Percentiles rank a stretch among this genome's conserved stretches.
phyloP scores from a whole-genome alignment of 495 filamentous ascomycete genomes.

The Hypoxylon fuscum region DNA sequence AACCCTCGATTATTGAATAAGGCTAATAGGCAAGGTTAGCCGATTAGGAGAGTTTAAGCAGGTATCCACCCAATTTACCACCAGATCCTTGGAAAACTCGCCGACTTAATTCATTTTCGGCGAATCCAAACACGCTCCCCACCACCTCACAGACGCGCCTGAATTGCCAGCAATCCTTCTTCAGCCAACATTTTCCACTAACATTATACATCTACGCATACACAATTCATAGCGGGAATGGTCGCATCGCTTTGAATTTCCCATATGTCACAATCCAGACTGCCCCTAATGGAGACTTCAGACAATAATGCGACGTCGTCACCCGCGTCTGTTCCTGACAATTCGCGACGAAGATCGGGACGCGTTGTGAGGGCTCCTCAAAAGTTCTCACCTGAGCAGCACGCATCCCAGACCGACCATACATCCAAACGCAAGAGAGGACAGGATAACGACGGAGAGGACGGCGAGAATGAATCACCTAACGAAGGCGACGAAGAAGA shows the following conservation, averaged over 20 bases:
- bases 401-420: slow-evolving; percentile 39
- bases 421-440: slow-evolving; percentile 65
- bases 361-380: slow-evolving; percentile 79
- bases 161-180: slow-evolving; percentile 29
- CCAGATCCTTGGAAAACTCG: slow-evolving; percentile 11
- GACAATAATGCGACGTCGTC: slow-evolving; percentile 66
- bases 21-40: too few species aligned
- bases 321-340: slow-evolving; percentile 52
- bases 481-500: slow-evolving; percentile 60
- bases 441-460: slow-evolving; percentile 57
- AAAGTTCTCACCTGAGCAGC: slow-evolving; percentile 65
- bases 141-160: slow-evolving; percentile 38
- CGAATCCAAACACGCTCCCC: slow-evolving; percentile 42
- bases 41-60: too few species aligned
- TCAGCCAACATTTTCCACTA: slow-evolving; percentile 22
- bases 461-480: slow-evolving; percentile 64
- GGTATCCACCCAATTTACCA: too few species aligned
- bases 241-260: slow-evolving; percentile 38
- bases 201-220: too few species aligned
- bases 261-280: slow-evolving; percentile 44
- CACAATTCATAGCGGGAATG: slow-evolving; percentile 16
- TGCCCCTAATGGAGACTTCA: slow-evolving; percentile 67
- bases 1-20: slow-evolving; percentile 16
- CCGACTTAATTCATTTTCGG: slow-evolving; percentile 11
- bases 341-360: slow-evolving; percentile 77